A percentile compares a stretch with the other conserved stretches of the same genome.
These are phyloP conservation scores for Quercus phellos DNA, from an alignment of 331 rosid genomes.

Conservation along the genomic window DNA sequence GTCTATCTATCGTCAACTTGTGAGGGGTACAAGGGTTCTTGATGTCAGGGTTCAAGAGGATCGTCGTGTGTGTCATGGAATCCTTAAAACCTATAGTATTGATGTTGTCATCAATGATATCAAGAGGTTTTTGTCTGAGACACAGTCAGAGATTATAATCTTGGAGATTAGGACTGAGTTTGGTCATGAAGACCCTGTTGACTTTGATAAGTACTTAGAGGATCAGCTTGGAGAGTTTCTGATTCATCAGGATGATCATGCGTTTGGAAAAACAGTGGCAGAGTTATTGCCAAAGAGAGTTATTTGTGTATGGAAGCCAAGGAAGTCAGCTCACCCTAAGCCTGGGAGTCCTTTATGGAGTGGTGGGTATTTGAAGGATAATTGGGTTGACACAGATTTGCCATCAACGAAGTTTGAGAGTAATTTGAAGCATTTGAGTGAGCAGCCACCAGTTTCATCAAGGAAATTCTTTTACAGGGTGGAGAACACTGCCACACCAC, in stretches of 20 bases:
- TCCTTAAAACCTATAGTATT: conserved; percentile 56
- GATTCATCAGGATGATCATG: conserved; percentile 62
- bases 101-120: conserved; percentile 55
- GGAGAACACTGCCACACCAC: conserved; percentile 85
- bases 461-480: conserved; percentile 81
- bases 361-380: conserved; percentile 57
- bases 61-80: conserved; percentile 70
- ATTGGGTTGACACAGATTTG: conserved; percentile 85
- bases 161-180: conserved; percentile 78
- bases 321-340: conserved; percentile 56
- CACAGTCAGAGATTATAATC: conserved; percentile 57
- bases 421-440: conserved; percentile 64
- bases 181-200: conserved; percentile 74
- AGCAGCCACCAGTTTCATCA: conserved; percentile 46
- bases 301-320: conserved; percentile 85
- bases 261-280: conserved; percentile 46
- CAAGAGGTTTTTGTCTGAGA: conserved; percentile 59
- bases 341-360: conserved; percentile 63
- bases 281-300: conserved; percentile 69
- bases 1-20: conserved; percentile 68
- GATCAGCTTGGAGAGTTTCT: conserved; percentile 58
- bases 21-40: conserved; percentile 43
- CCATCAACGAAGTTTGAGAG: conserved; percentile 80
- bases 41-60: conserved; percentile 71
- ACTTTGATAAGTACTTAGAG: conserved; percentile 58